phyloP scores from a whole-genome alignment of 257 asterid genomes.

The Solanum tarijense region DNA sequence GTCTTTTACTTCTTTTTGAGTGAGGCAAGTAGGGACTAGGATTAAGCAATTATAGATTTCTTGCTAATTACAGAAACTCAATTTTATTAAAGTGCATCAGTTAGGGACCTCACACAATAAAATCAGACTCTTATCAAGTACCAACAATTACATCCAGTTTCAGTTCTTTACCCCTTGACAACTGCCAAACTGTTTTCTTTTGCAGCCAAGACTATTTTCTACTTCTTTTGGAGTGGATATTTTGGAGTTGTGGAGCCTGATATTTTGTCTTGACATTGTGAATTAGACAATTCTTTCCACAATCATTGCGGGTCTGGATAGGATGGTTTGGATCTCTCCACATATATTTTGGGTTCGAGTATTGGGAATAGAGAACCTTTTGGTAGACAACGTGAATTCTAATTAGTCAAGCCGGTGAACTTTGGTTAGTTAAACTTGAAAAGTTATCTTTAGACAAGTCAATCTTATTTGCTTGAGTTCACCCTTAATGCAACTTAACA shows the following conservation, averaged over 20 bases:
- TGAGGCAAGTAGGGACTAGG: not conserved
- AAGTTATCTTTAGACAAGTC: not conserved
- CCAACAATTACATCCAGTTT: not conserved
- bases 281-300: not conserved
- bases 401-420: not conserved
- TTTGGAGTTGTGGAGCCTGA: not conserved
- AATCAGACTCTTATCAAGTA: not conserved
- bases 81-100: constrained; percentile 12
- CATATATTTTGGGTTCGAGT: not conserved
- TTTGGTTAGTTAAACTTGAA: not conserved
- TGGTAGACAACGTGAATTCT: not conserved
- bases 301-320: not conserved
- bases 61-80: not conserved
- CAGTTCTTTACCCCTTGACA: not conserved
- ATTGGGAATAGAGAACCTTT: not conserved
- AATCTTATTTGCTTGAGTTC: not conserved
- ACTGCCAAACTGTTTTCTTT: not conserved
- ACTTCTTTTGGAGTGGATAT: not conserved
- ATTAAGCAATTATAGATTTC: not conserved
- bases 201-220: not conserved
- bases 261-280: not conserved
- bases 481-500: not conserved
- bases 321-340: not conserved
- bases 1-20: not conserved
- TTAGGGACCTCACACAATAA: constrained; percentile 11